Evolutionary conservation across 202 grass and related monocot species (phyloP), one percentile per base, ranked within the genome.

Genomic region (Bolboschoenoplectus hybrid): DNA sequence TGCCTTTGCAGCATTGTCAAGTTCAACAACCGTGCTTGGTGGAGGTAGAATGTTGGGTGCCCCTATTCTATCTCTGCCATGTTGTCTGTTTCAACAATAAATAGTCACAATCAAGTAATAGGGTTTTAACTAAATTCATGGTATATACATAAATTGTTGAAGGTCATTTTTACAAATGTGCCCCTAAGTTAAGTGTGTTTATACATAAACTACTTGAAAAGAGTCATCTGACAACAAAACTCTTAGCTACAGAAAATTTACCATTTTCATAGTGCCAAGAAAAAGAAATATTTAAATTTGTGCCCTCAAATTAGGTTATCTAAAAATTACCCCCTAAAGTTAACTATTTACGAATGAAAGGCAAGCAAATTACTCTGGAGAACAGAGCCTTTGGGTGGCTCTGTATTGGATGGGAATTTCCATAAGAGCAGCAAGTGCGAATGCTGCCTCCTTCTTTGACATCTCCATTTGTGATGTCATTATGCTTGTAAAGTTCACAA

Each of bases 401-500:
- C 89, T 96, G 86, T 90, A 96, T 72, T 96, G 94, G 74, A 81
- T 58, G 78, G 94, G 94, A 81, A 96, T 96, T 90, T 96, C 94
- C 94, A 96, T 96, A 52, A 96, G 94, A 57, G 91, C 95, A 88
- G 93, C 81, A 78, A 97, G 91, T 53, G 95, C 91, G 88, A 97
- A 98, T 81, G 90, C 86, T 81, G 93, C 91, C 85, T 98, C 96
- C 69, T 94, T 94, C 89, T 95, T 98, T 78, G 90, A 80, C 85
- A 90, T 90, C 50, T 93, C 85, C 81, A 84, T 91, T 12, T 78
- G 93, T 86, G 89, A 87, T 56, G 89, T 93, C 96, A 95, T 98
- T 74, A 98, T 98, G 68, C 63, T 86, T 76, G 93, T 98, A 44
- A 98, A 95, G 88, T 98, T 95, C 63, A 98, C 93, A 88, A 98